phyloP scores from a whole-genome alignment of 306 rosid species.

The Abrus precatorius region DNA sequence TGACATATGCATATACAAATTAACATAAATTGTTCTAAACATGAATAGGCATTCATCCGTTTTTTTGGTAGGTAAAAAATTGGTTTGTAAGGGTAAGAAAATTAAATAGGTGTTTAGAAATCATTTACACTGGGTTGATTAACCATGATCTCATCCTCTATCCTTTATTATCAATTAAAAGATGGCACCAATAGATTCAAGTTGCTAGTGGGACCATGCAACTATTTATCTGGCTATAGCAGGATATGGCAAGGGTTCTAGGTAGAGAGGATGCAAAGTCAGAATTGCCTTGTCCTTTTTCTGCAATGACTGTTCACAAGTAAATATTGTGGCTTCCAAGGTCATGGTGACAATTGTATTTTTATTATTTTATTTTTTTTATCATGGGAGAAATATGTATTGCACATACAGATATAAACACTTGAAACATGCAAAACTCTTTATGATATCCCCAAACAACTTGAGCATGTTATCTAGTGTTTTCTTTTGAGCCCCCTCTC shows the following conservation, averaged over 20 bases:
- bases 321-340: slow-evolving; percentile 16
- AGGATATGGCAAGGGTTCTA: slow-evolving; percentile 34
- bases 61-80: slow-evolving; percentile 27
- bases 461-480: slow-evolving; percentile 28
- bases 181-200: slow-evolving; percentile 6
- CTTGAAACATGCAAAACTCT: slow-evolving; percentile 29
- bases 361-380: not conserved
- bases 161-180: slow-evolving; percentile 21
- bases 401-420: slow-evolving; percentile 16
- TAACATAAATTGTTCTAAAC: slow-evolving; percentile 33
- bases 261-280: slow-evolving; percentile 33
- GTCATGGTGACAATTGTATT: slow-evolving; percentile 8
- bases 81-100: slow-evolving; percentile 8
- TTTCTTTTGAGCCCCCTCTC: slow-evolving; percentile 17
- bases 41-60: slow-evolving; percentile 10
- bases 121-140: slow-evolving; percentile 29
- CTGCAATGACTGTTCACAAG: slow-evolving; percentile 5
- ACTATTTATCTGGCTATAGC: slow-evolving; percentile 26
- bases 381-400: slow-evolving; percentile 25
- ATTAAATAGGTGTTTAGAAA: slow-evolving; percentile 33
- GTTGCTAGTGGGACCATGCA: slow-evolving; percentile 6
- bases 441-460: slow-evolving; percentile 5
- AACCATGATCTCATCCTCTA: slow-evolving; percentile 35
- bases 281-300: slow-evolving; percentile 16
- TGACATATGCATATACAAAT: slow-evolving; percentile 34